phyloP scores from a whole-genome alignment of 106 monocot species.

The Apostasia shenzhenica region DNA sequence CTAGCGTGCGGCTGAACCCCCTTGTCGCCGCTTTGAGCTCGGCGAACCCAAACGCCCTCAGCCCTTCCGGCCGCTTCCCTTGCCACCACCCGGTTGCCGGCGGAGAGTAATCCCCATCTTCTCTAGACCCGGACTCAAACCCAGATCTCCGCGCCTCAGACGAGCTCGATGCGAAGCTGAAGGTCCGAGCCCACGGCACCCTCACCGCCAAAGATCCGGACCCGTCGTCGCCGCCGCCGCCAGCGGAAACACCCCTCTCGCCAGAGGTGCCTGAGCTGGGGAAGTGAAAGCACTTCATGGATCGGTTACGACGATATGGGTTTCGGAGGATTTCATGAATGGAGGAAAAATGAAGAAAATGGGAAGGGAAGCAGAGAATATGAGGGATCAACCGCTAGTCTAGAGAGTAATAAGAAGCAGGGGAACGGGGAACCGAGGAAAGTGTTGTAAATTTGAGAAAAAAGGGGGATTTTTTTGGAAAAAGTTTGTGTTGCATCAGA shows the following conservation, averaged over 20 bases:
- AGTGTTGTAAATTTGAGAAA: neutral
- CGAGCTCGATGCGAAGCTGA: constrained; percentile 18
- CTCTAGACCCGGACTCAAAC: neutral
- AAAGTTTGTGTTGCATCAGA: neutral
- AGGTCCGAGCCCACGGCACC: constrained; percentile 21
- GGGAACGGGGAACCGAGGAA: neutral
- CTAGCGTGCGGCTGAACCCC: constrained; percentile 39
- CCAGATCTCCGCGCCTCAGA: neutral
- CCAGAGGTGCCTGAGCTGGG: neutral
- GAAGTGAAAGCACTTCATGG: constrained; percentile 26
- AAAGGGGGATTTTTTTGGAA: neutral
- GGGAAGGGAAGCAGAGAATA: neutral
- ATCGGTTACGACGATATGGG: neutral
- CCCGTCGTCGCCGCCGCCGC: constrained; percentile 5
- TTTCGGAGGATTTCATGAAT: constrained; percentile 3
- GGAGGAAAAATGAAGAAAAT: neutral
- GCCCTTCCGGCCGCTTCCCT: constrained; percentile 12
- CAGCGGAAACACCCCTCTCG: constrained; percentile 3
- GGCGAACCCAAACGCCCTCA: constrained; percentile 35
- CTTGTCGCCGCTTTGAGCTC: constrained; percentile 55
- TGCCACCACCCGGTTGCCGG: neutral
- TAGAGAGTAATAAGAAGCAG: neutral
- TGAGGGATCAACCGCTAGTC: neutral
- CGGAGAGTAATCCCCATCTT: neutral
- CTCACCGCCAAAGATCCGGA: neutral